Conservation (phyloP, 805 yeast species). For the Wickerhamomyces bisporus region DNA sequence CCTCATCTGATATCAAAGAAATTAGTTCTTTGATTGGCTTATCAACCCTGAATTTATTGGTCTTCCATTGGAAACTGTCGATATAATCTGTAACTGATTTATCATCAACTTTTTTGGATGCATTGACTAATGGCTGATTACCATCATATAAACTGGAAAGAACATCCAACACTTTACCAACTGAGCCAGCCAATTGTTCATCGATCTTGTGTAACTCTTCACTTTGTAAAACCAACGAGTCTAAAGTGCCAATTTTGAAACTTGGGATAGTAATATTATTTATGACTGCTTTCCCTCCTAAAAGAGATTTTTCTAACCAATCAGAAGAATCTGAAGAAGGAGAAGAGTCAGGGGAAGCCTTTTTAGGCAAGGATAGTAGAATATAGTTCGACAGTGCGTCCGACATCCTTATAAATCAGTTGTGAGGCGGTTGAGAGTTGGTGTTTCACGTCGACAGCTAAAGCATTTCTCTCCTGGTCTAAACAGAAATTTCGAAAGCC, state of each 20-base stretch:
- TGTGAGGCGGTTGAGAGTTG: too few species aligned
- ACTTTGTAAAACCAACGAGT: slow-evolving; percentile 81
- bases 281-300: slow-evolving; percentile 56
- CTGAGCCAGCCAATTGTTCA: slow-evolving; percentile 63
- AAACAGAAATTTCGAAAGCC: background rate
- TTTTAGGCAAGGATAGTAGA: slow-evolving; percentile 50
- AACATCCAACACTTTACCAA: slow-evolving; percentile 73
- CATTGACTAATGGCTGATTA: slow-evolving; percentile 36
- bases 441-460: too few species aligned
- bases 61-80: slow-evolving; percentile 81
- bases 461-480: background rate
- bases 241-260: slow-evolving; percentile 93
- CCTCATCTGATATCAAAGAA: slow-evolving; percentile 65
- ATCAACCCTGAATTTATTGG: slow-evolving; percentile 80
- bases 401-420: slow-evolving; percentile 14
- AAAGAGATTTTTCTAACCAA: slow-evolving; percentile 52
- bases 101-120: slow-evolving; percentile 48
- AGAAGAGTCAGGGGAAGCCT: slow-evolving; percentile 50
- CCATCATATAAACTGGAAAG: slow-evolving; percentile 44
- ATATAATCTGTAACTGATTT: slow-evolving; percentile 57
- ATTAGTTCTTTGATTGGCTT: slow-evolving; percentile 76
- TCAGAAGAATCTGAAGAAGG: slow-evolving; percentile 34
- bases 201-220: slow-evolving; percentile 86
- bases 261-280: slow-evolving; percentile 62
- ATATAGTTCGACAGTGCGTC: slow-evolving; percentile 39